phyloP scores from a whole-genome alignment of 2,329 filamentous ascomycete genomes.

The Talaromyces sp. region DNA sequence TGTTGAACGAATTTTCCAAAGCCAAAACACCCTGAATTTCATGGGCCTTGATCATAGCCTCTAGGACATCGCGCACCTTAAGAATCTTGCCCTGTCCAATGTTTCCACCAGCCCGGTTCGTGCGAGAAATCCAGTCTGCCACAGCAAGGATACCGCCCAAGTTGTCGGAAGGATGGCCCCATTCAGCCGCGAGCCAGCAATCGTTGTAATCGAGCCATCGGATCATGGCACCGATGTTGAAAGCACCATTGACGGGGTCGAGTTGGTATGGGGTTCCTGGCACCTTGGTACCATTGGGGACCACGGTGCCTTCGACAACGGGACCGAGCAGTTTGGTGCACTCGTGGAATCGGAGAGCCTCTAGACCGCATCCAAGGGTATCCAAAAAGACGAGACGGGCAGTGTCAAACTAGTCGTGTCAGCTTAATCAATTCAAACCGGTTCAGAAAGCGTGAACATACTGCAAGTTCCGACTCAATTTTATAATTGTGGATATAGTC shows the following conservation, averaged over 20 bases:
- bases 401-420: conserved; percentile 65
- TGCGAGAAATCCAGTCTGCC: conserved; percentile 95
- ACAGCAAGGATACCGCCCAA: conserved; percentile 93
- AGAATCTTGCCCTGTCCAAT: conserved; percentile 69
- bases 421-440: background rate
- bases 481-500: conserved; percentile 89
- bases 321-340: conserved; percentile 93
- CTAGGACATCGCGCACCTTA: conserved; percentile 83
- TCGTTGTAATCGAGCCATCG: conserved; percentile 99
- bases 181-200: conserved; percentile 98
- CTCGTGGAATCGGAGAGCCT: conserved; percentile 91
- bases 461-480: conserved; percentile 86
- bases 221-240: conserved; percentile 99
- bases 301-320: conserved; percentile 79
- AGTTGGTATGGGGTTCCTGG: conserved; percentile 90
- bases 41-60: conserved; percentile 98
- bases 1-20: conserved; percentile 97
- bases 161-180: conserved; percentile 98
- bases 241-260: conserved; percentile 90
- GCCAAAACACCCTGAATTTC: conserved; percentile 98
- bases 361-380: conserved; percentile 91
- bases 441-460: conserved; percentile 47
- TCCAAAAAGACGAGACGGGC: conserved; percentile 95
- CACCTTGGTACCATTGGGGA: conserved; percentile 87
- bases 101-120: conserved; percentile 78